Evolutionary conservation across 345 rosid genomes (phyloP).

Genomic region (Trapa bicornis): DNA sequence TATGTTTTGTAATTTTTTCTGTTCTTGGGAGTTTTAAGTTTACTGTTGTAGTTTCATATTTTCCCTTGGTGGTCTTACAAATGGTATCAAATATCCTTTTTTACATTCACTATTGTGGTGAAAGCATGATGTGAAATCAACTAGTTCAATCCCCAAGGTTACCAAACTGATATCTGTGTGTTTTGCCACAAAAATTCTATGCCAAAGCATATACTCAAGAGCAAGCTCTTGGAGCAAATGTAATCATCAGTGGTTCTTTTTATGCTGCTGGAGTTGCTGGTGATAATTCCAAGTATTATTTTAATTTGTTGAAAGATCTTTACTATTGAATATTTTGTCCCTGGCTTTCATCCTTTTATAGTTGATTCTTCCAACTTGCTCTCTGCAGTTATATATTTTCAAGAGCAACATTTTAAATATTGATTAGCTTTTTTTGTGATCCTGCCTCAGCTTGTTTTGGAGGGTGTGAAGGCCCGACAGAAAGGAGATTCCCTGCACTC

Average conservation of each 20-base stretch:
- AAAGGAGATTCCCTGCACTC: constrained; percentile 44
- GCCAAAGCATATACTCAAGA: not conserved
- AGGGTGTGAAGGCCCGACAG: constrained; percentile 69
- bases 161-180: not conserved
- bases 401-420: not conserved
- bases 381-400: not conserved
- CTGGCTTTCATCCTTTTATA: not conserved
- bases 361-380: not conserved
- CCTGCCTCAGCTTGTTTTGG: constrained; percentile 61
- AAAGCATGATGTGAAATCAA: not conserved
- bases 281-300: not conserved
- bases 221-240: not conserved
- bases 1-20: no score
- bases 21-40: no score
- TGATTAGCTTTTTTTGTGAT: constrained; percentile 1
- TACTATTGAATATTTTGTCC: not conserved
- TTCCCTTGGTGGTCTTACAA: no score
- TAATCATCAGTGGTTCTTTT: not conserved
- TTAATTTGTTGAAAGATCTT: not conserved
- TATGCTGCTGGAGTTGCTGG: not conserved
- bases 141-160: not conserved
- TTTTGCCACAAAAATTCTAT: not conserved
- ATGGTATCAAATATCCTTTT: no score
- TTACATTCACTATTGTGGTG: no score
- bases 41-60: no score